Base-by-base conservation (phyloP, 2,329 filamentous ascomycete species). In the Colletotrichum navitas region DNA sequence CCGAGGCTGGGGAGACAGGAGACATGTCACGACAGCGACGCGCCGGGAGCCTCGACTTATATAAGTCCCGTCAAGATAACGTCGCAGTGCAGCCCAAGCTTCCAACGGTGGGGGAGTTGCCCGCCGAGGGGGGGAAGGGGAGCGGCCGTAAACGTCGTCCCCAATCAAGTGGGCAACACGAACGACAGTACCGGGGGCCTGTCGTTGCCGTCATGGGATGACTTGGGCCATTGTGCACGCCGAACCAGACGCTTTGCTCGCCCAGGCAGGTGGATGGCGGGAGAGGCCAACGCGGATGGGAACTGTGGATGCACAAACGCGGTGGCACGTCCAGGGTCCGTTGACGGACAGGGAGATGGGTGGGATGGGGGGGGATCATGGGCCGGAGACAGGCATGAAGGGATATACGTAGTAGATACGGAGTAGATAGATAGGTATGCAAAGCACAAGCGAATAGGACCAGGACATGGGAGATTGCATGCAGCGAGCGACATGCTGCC, bases 401-500 rank as follows among this genome's bases (percentile, higher is more conserved):
- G 49, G 34, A 60, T 29, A 43, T 45, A 55, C 41, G 18, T 41
- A 39, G 41, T 43, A 55, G 41, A n/a, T 45, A n/a, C n/a, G n/a
- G n/a, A n/a, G n/a, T n/a, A 29, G 29, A 29, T 29, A 29, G 29
- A 43, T 45, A 55, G 49, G 16, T 41, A 47, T 47, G 45, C 45
- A 47, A 8, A 34, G 58, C 51, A 58, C 34, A 63, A 59, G 64
- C 58, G 49, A 43, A 34, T 43, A 34, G 64, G 49, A 10, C 43
- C n/a, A 56, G 63, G 56, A 67, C n/a, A 51, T 52, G 32, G 43
- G 63, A 67, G 49, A 71, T 71, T 71, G 58, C 64, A 71, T n/a
- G 68, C 49, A 51, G n/a, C 52, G 52, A 51, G n/a, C 52, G 52
- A 52, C 43, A 18, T 18, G 26, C 24, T 36, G 32, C 24, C 47